A percentile compares a stretch with the other conserved stretches of the same genome.
Conservation (phyloP, 176 grass and related monocot genomes). For the Phragmites australis region DNA sequence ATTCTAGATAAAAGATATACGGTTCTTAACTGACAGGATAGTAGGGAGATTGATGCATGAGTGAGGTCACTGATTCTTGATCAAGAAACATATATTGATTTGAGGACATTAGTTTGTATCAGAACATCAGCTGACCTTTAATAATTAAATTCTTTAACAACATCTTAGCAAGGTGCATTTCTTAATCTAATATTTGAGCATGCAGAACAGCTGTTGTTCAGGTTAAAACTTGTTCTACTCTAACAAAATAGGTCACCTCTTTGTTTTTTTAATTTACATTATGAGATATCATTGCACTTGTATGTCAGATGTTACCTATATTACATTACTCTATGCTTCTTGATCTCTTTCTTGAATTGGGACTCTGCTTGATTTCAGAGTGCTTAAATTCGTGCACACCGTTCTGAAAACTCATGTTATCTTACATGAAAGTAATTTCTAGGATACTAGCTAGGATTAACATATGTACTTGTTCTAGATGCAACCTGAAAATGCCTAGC, state of each 20-base stretch:
- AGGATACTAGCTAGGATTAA: background rate
- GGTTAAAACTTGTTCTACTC: too few species aligned
- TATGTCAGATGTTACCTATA: background rate
- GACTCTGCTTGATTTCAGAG: background rate
- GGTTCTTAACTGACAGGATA: background rate
- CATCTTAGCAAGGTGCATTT: background rate
- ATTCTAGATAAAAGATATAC: too few species aligned
- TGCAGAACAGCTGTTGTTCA: too few species aligned
- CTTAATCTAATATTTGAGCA: constrained; percentile 19
- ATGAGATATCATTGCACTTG: background rate
- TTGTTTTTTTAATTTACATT: too few species aligned
- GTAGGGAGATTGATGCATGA: too few species aligned
- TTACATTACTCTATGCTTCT: background rate
- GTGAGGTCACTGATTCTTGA: background rate
- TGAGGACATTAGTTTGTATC: background rate
- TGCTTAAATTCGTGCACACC: background rate
- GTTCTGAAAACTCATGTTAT: background rate
- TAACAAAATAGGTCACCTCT: background rate
- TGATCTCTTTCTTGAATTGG: background rate
- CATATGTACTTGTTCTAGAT: background rate
- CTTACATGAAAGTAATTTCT: background rate
- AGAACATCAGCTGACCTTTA: background rate
- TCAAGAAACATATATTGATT: background rate
- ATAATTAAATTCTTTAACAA: background rate
- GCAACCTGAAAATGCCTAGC: background rate